A percentile compares a stretch with the other conserved stretches of the same genome.
Conservation (phyloP, 2,329 filamentous ascomycete species). For the Trichoderma semiorbis region DNA sequence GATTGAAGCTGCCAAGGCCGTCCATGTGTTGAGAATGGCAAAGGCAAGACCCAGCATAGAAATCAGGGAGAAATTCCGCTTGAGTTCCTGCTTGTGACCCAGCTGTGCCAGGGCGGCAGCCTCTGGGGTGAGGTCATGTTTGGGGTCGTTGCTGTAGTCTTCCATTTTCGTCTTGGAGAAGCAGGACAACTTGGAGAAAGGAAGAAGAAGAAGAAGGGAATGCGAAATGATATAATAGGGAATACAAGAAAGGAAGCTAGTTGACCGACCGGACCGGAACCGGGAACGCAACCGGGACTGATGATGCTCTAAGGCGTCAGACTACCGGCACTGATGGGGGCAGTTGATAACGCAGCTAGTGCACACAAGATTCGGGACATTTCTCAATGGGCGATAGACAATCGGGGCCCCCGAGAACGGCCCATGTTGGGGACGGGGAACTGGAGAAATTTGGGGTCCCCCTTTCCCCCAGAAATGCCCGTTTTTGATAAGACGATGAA, state of each 20-base stretch:
- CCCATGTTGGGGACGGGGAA: slow-evolving; percentile 9
- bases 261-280: not conserved
- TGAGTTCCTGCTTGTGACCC: slow-evolving; percentile 48
- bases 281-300: not conserved
- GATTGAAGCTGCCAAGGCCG: slow-evolving; percentile 46
- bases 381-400: not conserved
- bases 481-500: slow-evolving; percentile 15
- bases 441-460: slow-evolving; percentile 10
- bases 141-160: slow-evolving; percentile 7
- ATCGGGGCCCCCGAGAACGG: slow-evolving; percentile 13
- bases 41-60: slow-evolving; percentile 48
- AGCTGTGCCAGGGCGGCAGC: slow-evolving; percentile 41
- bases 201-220: not conserved
- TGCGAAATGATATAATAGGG: not conserved
- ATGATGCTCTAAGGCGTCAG: slow-evolving; percentile 6
- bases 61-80: slow-evolving; percentile 48
- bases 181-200: not conserved
- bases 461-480: slow-evolving; percentile 9
- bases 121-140: slow-evolving; percentile 27
- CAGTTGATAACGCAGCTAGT: slow-evolving; percentile 1
- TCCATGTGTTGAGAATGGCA: slow-evolving; percentile 50
- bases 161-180: slow-evolving; percentile 14
- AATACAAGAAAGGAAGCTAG: not conserved
- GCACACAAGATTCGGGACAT: not conserved
- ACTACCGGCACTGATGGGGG: slow-evolving; percentile 6